Evolutionary conservation across 805 yeast species (phyloP).

Genomic region (Nakazawaea ishiwadae): DNA sequence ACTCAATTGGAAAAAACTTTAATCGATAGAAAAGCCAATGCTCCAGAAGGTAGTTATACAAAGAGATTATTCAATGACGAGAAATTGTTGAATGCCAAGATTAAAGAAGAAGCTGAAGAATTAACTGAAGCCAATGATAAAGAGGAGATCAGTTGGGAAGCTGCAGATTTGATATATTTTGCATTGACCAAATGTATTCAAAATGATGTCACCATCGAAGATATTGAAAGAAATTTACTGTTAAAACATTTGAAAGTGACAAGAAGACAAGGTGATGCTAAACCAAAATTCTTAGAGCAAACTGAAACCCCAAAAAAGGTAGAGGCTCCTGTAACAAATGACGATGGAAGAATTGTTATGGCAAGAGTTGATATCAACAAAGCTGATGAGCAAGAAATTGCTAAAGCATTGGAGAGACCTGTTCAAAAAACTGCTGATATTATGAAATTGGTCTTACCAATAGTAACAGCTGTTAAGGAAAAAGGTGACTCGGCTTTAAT

Average conservation of each 20-base stretch:
- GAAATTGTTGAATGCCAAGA: conserved; percentile 72
- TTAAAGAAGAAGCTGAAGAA: conserved; percentile 95
- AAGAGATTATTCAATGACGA: conserved; percentile 80
- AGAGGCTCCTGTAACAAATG: conserved; percentile 8
- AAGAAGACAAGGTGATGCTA: conserved; percentile 95
- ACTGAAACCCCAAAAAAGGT: conserved; percentile 19
- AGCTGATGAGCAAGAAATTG: conserved; percentile 40
- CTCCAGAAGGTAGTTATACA: conserved; percentile 95
- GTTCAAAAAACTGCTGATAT: conserved; percentile 90
- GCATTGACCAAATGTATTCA: conserved; percentile 51
- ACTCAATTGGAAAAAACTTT: conserved; percentile 64
- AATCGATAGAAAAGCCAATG: conserved; percentile 52
- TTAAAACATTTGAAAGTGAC: conserved; percentile 81
- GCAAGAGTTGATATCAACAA: conserved; percentile 40
- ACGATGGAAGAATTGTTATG: conserved; percentile 36
- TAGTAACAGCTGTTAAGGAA: conserved; percentile 67
- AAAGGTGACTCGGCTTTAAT: conserved; percentile 85
- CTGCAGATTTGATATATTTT: conserved; percentile 78
- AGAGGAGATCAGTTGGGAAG: conserved; percentile 87
- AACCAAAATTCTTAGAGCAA: conserved; percentile 55
- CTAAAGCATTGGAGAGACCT: conserved; percentile 79
- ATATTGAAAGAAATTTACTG: conserved; percentile 81
- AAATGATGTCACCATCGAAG: conserved; percentile 73
- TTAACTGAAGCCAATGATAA: conserved; percentile 73
- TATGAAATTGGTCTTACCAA: conserved; percentile 89